Base-by-base conservation (phyloP, 2,329 filamentous ascomycete species). In the Ophiocordyceps camponoti-leonardi region DNA sequence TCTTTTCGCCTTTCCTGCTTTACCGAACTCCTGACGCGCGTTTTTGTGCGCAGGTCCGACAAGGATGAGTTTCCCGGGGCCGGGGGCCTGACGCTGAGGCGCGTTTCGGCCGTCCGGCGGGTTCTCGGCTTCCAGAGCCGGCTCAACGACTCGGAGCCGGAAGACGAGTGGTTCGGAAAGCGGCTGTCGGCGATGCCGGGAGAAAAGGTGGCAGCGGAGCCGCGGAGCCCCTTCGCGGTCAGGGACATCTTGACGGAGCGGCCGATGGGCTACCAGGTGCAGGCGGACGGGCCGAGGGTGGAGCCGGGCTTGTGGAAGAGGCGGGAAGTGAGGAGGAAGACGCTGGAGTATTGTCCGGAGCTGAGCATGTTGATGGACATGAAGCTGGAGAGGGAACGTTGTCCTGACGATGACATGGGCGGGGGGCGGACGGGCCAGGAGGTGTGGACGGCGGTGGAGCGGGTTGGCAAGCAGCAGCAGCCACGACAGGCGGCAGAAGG, bases 261-360 rank as follows among this genome's bases (percentile, higher is more conserved):
- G 35, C 67, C 72, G 0, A 71, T 77, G 68, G 73, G 73, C 6
- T 77, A 66, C 53, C 72, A 77, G 53, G 57, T 73, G 13, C 61
- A 63, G 23, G 62, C 39, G 63, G 69, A 11, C 67, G 71, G 40
- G 52, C 47, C 4, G 50, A 57, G 20, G 56, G 4, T 75, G 4
- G 53, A 62, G 19, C 63, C 65, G 20, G 58, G 54, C 3, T 65
- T 74, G 16, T 76, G 72, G 72, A 64, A 64, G 47, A 57, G 68
- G 44, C 57, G 56, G 2, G 53, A 51, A 2, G 60, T 65, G 48
- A 61, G 73, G 31, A 62, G 67, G 50, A 56, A 63, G 45, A 72
- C 74, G 22, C 69, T 73, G 49, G 60, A 68, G 18, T 77, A 76
- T 56, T 77, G 73, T 49, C 73, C 73, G 2, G 73, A 77, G 55